These are phyloP conservation scores for Dendrocalamus latiflorus DNA, from an alignment of 202 grass and related monocot species.

Conservation along the genomic window DNA sequence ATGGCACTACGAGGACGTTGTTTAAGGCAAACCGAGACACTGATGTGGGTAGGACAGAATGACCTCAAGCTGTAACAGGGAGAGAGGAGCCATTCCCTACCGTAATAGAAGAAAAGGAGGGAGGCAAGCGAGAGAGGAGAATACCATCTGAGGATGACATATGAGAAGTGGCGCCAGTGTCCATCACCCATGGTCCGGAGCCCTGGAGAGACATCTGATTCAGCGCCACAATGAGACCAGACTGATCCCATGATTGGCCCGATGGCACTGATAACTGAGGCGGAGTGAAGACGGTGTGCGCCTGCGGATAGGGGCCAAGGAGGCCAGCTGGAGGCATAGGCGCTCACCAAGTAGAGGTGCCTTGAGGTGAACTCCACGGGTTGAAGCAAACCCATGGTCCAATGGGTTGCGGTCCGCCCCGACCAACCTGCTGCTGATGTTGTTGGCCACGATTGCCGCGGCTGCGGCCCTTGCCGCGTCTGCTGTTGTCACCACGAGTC, in stretches of 20 bases:
- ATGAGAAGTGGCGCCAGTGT: not conserved
- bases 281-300: no score
- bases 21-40: not conserved
- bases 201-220: no score
- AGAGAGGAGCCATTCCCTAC: not conserved
- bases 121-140: fast-evolving
- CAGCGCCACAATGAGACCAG: no score
- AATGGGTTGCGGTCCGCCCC: fast-evolving
- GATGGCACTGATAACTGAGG: no score
- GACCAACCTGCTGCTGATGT: fast-evolving
- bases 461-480: fast-evolving
- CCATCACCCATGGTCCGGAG: not conserved
- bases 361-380: not conserved
- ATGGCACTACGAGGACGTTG: not conserved
- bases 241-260: no score
- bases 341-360: no score
- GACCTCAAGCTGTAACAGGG: not conserved
- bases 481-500: no score
- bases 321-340: no score
- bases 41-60: fast-evolving
- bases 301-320: no score
- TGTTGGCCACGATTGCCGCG: no score
- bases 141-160: not conserved
- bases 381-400: not conserved
- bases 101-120: not conserved